Evolutionary conservation across 2,329 filamentous ascomycete genomes (phyloP).

Genomic region (Coniochaeta sp.): DNA sequence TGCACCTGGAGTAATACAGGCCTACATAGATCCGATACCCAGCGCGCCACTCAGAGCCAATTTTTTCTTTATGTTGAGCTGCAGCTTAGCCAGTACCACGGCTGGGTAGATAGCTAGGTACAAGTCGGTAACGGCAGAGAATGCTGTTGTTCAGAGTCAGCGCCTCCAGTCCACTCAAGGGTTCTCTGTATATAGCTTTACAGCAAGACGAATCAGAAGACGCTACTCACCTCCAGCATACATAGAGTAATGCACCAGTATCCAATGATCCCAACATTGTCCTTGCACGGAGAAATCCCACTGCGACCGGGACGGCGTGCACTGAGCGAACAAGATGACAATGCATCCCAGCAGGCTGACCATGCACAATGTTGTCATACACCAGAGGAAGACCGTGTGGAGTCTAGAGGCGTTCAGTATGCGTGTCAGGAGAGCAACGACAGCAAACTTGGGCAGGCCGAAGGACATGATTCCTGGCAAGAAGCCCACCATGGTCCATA

Average conservation of each 20-base stretch:
- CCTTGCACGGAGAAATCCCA: conserved; percentile 29
- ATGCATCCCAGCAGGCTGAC: conserved; percentile 25
- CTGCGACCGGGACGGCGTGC: conserved; percentile 26
- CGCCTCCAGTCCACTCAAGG: background rate
- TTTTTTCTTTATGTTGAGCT: conserved; percentile 31
- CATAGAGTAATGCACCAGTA: conserved; percentile 30
- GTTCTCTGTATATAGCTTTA: background rate
- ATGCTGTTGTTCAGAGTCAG: conserved; percentile 14
- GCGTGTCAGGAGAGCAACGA: conserved; percentile 27
- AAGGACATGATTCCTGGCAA: conserved; percentile 29
- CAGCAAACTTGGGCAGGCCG: conserved; percentile 31
- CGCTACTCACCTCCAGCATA: conserved; percentile 26
- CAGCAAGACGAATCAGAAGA: background rate
- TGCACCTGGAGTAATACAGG: background rate
- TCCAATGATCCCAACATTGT: conserved; percentile 24
- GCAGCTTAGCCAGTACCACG: conserved; percentile 25
- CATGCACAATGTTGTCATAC: conserved; percentile 20
- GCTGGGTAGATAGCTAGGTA: conserved; percentile 34
- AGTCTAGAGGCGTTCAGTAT: conserved; percentile 26
- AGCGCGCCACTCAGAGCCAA: conserved; percentile 27
- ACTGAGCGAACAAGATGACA: conserved; percentile 33
- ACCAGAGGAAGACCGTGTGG: conserved; percentile 28
- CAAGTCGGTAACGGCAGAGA: conserved; percentile 29
- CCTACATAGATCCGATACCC: conserved; percentile 29
- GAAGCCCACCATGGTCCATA: conserved; percentile 29